phyloP scores from a whole-genome alignment of 129 eudicot species.

The Logfia minima region DNA sequence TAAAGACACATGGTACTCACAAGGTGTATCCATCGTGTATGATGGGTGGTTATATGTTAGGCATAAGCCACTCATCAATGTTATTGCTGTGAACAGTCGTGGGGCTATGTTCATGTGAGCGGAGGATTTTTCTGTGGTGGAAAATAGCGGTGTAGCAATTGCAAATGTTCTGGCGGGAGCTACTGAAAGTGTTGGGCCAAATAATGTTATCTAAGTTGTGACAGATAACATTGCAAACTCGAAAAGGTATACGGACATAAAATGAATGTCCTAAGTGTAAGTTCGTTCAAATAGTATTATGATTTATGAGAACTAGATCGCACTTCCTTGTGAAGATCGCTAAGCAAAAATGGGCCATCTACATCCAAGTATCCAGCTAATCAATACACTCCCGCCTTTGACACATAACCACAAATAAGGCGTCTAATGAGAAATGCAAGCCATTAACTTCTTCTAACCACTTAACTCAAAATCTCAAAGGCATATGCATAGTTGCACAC shows the following conservation, averaged over 20 bases:
- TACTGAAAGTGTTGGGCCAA: no score
- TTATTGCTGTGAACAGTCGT: no score
- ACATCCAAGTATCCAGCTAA: neutral
- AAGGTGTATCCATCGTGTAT: no score
- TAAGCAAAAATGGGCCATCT: neutral
- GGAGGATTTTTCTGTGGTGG: no score
- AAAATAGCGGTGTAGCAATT: no score
- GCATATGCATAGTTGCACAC: neutral
- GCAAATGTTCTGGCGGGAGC: no score
- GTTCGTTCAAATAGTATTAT: neutral
- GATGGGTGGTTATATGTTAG: no score
- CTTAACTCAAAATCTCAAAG: neutral
- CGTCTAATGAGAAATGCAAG: neutral
- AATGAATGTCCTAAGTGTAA: neutral
- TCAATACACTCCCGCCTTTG: neutral
- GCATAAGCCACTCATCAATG: no score
- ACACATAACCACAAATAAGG: neutral
- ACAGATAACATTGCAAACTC: no score
- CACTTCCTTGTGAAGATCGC: neutral
- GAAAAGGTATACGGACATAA: neutral
- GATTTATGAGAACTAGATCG: neutral
- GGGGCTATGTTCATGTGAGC: no score
- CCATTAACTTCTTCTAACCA: conserved; percentile 9
- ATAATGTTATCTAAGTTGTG: no score
- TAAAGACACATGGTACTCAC: no score